Evolutionary conservation across 257 asterid species (phyloP).

Genomic region (Forsythia suspensa): DNA sequence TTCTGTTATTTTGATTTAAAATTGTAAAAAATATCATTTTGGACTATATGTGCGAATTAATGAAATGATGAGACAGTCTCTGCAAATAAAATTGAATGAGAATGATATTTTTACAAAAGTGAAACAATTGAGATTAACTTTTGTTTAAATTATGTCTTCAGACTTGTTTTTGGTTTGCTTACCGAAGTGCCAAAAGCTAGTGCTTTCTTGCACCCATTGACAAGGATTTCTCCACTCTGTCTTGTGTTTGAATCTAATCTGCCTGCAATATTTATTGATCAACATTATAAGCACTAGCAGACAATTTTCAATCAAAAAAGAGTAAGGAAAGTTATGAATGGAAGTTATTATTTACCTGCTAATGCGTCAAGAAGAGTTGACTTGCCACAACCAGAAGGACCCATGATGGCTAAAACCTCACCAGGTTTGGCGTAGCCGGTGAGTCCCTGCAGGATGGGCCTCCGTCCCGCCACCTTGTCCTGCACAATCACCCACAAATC

Average conservation of each 20-base stretch:
- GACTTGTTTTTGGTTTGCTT: neutral
- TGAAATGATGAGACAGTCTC: no score
- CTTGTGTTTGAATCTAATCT: constrained; percentile 54
- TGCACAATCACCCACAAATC: constrained; percentile 57
- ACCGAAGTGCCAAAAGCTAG: constrained; percentile 73
- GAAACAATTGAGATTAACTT: no score
- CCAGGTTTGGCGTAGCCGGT: constrained; percentile 45
- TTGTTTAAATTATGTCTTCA: no score
- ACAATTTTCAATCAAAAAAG: neutral
- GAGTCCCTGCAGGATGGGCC: constrained; percentile 34
- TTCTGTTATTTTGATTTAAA: no score
- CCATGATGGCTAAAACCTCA: constrained; percentile 43
- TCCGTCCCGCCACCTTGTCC: constrained; percentile 21
- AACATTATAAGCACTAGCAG: neutral
- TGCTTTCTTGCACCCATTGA: constrained; percentile 57
- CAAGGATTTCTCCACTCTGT: constrained; percentile 56
- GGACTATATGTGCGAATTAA: no score
- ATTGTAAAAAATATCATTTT: no score
- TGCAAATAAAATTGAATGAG: no score
- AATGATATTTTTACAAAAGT: no score
- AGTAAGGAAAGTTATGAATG: neutral
- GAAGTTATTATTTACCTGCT: constrained; percentile 35
- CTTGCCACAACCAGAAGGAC: constrained; percentile 46
- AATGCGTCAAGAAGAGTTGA: constrained; percentile 45
- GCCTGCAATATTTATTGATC: constrained; percentile 32